Evolutionary conservation across 2,329 filamentous ascomycete genomes (phyloP), one percentile per base, ranked within the genome.

Genomic region (Cladosporium sp.): DNA sequence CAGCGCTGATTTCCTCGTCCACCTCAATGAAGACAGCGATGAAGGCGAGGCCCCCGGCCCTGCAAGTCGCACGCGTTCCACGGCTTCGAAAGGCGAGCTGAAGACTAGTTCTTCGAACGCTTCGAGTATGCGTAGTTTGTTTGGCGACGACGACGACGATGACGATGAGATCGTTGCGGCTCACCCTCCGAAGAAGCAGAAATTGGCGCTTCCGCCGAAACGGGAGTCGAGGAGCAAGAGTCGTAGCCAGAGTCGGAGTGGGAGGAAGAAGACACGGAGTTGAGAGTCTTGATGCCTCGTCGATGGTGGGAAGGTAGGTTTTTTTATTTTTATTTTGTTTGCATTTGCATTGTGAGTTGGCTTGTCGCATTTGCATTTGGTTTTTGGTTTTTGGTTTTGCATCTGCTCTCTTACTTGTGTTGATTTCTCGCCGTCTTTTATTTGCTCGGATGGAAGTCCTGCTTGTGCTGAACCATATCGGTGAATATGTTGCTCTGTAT

Each of bases 11-110:
- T 47, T 39, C 34, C 12, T 13, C 15, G 1, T 39, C 12, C 17
- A 19, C 44, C 20, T 15, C 7, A 17, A 15, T 11, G 36, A 40
- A n/a, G n/a, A n/a, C n/a, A n/a, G n/a, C 15, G 30, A 22, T 11
- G 44, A 38, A n/a, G 32, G 15, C 13, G 22, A 27, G 22, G 32
- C n/a, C n/a, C n/a, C n/a, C n/a, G n/a, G 32, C 4, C 32, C 32
- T 12, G 38, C 45, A 11, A 29, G 37, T 17, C 45, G 45, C 19
- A 48, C 45, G 8, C 45, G 45, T 37, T 48, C 45, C 18, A 48
- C n/a, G n/a, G n/a, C n/a, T n/a, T 4, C 22, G 5, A 27, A 5
- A 9, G 22, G 4, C 5, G 22, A 27, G 22, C 27, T 19, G 7
- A n/a, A 7, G 5, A 37, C 43, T 2, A 20, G 43, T 20, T 4